These are phyloP conservation scores for Arthrocladium fulminans DNA, from an alignment of 2,329 filamentous ascomycete genomes.

Conservation along the genomic window DNA sequence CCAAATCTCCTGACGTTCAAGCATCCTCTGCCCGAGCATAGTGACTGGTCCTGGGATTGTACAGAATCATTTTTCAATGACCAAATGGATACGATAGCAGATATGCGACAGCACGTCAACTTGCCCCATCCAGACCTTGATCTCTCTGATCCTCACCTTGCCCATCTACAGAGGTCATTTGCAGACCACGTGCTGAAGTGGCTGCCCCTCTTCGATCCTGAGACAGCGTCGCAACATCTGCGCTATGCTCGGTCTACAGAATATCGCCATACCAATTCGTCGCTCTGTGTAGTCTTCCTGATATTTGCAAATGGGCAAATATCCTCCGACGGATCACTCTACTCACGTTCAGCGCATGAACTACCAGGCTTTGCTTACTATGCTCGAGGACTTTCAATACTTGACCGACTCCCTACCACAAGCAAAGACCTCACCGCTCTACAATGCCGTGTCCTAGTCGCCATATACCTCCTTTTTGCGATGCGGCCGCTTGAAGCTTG, in stretches of 20 bases:
- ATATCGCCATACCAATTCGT: background rate
- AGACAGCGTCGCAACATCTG: background rate
- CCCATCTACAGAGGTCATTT: background rate
- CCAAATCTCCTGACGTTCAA: background rate
- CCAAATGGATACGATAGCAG: background rate
- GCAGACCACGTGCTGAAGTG: slow-evolving; percentile 5
- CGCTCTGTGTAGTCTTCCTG: slow-evolving; percentile 2
- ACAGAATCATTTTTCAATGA: slow-evolving; percentile 5
- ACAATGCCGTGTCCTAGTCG: slow-evolving; percentile 44
- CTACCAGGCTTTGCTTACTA: slow-evolving; percentile 3
- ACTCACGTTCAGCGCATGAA: background rate
- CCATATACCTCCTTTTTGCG: slow-evolving; percentile 42
- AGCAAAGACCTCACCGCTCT: slow-evolving; percentile 3
- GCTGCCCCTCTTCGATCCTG: slow-evolving; percentile 3
- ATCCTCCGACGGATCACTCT: background rate
- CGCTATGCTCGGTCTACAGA: background rate
- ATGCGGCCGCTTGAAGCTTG: slow-evolving; percentile 43
- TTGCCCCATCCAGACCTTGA: background rate
- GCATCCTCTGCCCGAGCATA: background rate
- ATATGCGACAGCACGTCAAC: slow-evolving; percentile 4
- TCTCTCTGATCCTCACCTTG: background rate
- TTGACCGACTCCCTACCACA: background rate
- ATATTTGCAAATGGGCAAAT: background rate
- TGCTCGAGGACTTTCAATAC: background rate
- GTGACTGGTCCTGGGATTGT: slow-evolving; percentile 2